Conservation (phyloP, 2,329 filamentous ascomycete species). For the Colletotrichum sp. region DNA sequence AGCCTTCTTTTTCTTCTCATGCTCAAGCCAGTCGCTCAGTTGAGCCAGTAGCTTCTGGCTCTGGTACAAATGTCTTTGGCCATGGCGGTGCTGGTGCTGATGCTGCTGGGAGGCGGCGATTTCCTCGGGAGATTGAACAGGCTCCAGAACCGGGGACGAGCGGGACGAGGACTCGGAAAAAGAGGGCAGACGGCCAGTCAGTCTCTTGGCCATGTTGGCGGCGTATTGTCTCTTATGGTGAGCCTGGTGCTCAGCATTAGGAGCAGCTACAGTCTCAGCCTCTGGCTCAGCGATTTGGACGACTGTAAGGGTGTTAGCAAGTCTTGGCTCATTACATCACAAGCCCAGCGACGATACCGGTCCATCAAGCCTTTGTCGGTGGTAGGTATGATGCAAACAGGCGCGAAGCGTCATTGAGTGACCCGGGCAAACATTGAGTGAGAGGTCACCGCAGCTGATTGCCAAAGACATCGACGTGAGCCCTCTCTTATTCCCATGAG, state of each 20-base stretch:
- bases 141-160: slow-evolving; percentile 46
- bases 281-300: slow-evolving; percentile 65
- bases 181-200: slow-evolving; percentile 41
- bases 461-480: background rate
- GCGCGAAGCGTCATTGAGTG: slow-evolving; percentile 27
- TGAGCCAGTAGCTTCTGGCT: slow-evolving; percentile 71
- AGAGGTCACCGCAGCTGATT: background rate
- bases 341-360: slow-evolving; percentile 19
- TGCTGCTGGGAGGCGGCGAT: background rate
- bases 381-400: background rate
- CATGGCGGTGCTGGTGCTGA: slow-evolving; percentile 33
- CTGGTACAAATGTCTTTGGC: slow-evolving; percentile 40
- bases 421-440: background rate
- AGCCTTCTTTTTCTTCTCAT: slow-evolving; percentile 74
- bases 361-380: slow-evolving; percentile 5
- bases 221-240: slow-evolving; percentile 48
- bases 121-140: slow-evolving; percentile 29
- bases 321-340: slow-evolving; percentile 13
- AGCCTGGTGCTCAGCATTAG: slow-evolving; percentile 37
- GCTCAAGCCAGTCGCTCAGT: slow-evolving; percentile 82
- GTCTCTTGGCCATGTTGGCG: slow-evolving; percentile 46
- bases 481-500: background rate
- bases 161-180: slow-evolving; percentile 45
- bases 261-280: slow-evolving; percentile 15
- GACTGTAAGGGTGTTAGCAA: slow-evolving; percentile 36